Conservation (phyloP, 176 grass and related monocot genomes). For the Puya raimondii region DNA sequence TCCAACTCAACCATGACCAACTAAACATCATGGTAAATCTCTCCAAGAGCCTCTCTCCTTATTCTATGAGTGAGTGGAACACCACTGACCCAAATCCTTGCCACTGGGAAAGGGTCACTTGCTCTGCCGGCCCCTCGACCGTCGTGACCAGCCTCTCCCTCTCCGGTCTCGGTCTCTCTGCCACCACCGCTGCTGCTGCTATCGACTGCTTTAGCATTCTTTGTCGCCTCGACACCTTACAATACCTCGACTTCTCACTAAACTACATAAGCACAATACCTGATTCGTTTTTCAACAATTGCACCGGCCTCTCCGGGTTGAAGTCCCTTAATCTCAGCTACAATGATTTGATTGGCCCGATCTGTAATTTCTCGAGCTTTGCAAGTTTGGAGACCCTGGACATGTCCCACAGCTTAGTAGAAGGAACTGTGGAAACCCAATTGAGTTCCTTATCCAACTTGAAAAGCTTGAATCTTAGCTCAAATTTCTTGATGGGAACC, state of each 20-base stretch:
- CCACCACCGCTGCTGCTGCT: neutral
- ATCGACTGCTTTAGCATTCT: conserved; percentile 21
- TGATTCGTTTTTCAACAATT: conserved; percentile 19
- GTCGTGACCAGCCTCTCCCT: conserved; percentile 25
- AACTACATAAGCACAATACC: conserved; percentile 21
- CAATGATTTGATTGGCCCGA: neutral
- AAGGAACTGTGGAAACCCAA: neutral
- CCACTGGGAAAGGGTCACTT: neutral
- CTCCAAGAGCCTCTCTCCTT: neutral
- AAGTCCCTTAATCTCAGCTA: conserved; percentile 37
- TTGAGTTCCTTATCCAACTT: conserved; percentile 21
- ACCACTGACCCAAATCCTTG: conserved; percentile 11
- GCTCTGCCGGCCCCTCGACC: neutral
- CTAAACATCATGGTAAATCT: neutral
- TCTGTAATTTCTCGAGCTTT: conserved; percentile 31
- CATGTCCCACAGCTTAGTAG: conserved; percentile 33
- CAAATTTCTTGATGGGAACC: conserved; percentile 16
- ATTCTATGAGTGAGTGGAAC: neutral
- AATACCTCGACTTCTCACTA: conserved; percentile 33
- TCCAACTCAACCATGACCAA: neutral
- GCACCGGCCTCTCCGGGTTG: conserved; percentile 21
- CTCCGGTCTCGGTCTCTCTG: conserved; percentile 10
- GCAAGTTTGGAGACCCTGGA: conserved; percentile 37
- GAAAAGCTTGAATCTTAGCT: conserved; percentile 45
- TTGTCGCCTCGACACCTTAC: conserved; percentile 37